Base-by-base conservation (phyloP, 2,329 filamentous ascomycete species). In the Furcasterigmium furcatum region DNA sequence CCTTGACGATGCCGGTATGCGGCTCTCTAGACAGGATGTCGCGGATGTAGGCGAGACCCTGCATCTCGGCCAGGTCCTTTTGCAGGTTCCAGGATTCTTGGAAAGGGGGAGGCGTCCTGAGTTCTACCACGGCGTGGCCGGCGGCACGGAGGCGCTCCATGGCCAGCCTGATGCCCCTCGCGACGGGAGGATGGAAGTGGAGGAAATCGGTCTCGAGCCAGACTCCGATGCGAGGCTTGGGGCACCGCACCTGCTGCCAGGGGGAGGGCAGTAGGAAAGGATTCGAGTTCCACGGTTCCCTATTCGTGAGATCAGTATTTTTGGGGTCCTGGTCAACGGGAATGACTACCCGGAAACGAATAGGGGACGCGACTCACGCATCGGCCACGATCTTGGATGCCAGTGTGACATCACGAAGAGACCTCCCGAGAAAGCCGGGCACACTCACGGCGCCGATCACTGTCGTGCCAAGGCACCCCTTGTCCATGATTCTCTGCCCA, bases 151-250 rank as follows among this genome's bases (percentile, higher is more conserved):
- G 42, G 2, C 42, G 30, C 9, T 38, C 42, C 9, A 18, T 12
- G 12, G 42, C 42, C 19, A 32, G 30, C 20, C 19, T 36, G 34
- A 36, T 36, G 14, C 42, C 42, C 13, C 42, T 20, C 9, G 38
- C 22, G 18, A 36, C 32, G 27, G 40, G 13, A 38, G 47, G 6
- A 41, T 43, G 3, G 50, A 58, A 7, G 41, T 58, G 5, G 29
- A 41, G 21, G 44, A 45, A 4, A 57, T 58, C 46, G 55, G 56
- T 13, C 61, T 57, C 34, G 54, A 47, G 4, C 52, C 42, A 44
- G n/a, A 44, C 34, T 8, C 42, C 42, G 9, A 44, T 44, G 5
- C 32, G 30, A 5, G 32, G 42, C 21, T 29, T 38, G 5, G 42
- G 42, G 14, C 20, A 30, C 2, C 5, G 9, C 12, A 24, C 24